Conservation (phyloP, 768 basidiomycete genomes). For the Mycena kentingensis region DNA sequence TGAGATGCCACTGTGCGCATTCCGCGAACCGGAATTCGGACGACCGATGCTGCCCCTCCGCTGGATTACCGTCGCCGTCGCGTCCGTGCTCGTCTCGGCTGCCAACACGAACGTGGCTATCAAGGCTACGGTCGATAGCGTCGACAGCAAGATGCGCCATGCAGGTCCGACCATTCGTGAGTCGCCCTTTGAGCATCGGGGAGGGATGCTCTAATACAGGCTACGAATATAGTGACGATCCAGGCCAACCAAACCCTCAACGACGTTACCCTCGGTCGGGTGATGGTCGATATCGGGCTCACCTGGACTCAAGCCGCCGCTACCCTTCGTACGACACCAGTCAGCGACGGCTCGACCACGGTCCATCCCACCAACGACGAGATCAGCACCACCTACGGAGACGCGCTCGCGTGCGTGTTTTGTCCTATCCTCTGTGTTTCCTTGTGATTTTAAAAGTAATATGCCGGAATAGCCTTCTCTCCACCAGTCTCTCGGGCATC, state of each 20-base stretch:
- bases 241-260: slow-evolving; percentile 10
- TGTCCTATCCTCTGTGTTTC: not conserved
- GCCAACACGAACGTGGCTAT: slow-evolving; percentile 10
- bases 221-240: slow-evolving; percentile 7
- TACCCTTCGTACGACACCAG: slow-evolving; percentile 9
- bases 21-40: no score
- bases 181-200: not conserved
- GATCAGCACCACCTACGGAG: slow-evolving; percentile 14
- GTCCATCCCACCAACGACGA: slow-evolving; percentile 21
- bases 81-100: not conserved
- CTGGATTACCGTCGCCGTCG: not conserved
- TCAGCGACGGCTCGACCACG: slow-evolving; percentile 18
- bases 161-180: slow-evolving; percentile 4
- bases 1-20: no score
- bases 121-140: not conserved
- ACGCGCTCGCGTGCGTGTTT: slow-evolving; percentile 12
- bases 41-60: not conserved
- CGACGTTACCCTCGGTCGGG: slow-evolving; percentile 3
- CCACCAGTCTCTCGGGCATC: slow-evolving; percentile 14
- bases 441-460: not conserved
- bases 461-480: slow-evolving; percentile 12
- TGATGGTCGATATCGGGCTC: slow-evolving; percentile 3
- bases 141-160: slow-evolving; percentile 6
- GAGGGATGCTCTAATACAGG: not conserved
- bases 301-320: slow-evolving; percentile 3